These are phyloP conservation scores for Yarrowia alimentaria DNA, from an alignment of 805 yeast genomes.

Conservation along the genomic window DNA sequence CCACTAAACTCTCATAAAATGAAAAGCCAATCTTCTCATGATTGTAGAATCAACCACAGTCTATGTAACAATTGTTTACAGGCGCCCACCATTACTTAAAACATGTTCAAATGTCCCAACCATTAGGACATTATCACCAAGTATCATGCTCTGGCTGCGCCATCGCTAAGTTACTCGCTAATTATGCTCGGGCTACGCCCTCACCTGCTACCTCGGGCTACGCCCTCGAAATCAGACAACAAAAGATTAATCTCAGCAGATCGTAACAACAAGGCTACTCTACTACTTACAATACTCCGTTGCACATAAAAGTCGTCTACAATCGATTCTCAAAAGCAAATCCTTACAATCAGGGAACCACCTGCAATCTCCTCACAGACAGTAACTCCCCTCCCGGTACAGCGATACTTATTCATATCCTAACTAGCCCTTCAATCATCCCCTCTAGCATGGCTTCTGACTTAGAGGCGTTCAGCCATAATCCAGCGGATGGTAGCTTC, in stretches of 20 bases:
- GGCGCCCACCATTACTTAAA: no score
- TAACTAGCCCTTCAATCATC: conserved; percentile 42
- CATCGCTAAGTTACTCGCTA: no score
- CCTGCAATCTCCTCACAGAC: background rate
- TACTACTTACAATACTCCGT: conserved; percentile 51
- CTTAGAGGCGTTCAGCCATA: conserved; percentile 51
- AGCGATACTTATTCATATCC: conserved; percentile 43
- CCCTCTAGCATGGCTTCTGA: conserved; percentile 56
- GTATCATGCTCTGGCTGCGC: no score
- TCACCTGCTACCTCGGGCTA: no score
- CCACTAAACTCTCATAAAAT: no score
- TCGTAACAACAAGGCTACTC: conserved; percentile 47
- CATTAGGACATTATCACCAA: no score
- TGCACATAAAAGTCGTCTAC: conserved; percentile 50
- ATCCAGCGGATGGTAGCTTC: conserved; percentile 52
- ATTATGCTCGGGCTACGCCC: no score
- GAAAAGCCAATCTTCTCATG: no score
- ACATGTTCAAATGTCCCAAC: no score
- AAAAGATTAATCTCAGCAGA: conserved; percentile 8
- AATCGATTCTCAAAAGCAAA: conserved; percentile 43
- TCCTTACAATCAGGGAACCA: background rate
- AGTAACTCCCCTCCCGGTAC: background rate
- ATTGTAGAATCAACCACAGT: no score
- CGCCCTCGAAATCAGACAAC: background rate
- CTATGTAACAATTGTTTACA: no score